phyloP scores from a whole-genome alignment of 768 basidiomycete genomes.

The Vishniacozyma victoriae region DNA sequence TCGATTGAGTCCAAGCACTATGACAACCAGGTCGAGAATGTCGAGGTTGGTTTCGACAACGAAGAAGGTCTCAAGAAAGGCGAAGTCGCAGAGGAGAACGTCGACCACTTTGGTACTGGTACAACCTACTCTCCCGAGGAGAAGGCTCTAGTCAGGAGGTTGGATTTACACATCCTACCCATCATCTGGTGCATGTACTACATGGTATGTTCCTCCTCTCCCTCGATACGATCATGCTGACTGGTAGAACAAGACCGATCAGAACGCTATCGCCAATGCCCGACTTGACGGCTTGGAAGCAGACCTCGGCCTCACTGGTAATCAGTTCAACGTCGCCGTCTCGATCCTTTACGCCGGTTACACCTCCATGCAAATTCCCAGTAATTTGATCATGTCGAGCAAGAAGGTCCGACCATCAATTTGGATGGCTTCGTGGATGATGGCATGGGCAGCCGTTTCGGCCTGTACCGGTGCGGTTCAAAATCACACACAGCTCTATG shows the following conservation, averaged over 20 bases:
- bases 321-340: constrained; percentile 13
- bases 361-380: constrained; percentile 12
- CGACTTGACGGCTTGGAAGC: constrained; percentile 24
- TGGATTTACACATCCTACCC: constrained; percentile 7
- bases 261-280: constrained; percentile 19
- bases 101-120: constrained; percentile 5
- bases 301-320: constrained; percentile 27
- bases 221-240: no score
- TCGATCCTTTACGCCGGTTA: constrained; percentile 29
- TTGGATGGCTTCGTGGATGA: constrained; percentile 8
- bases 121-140: constrained; percentile 3
- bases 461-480: constrained; percentile 50
- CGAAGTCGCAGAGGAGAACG: neutral
- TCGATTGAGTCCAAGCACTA: no score
- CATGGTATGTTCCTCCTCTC: no score
- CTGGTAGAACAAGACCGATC: constrained; percentile 1
- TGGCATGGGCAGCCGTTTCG: constrained; percentile 45
- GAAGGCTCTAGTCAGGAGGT: neutral
- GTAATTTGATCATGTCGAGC: constrained; percentile 28
- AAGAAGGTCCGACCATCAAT: constrained; percentile 25
- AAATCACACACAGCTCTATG: constrained; percentile 47
- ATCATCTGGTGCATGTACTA: constrained; percentile 11
- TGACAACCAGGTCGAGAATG: no score
- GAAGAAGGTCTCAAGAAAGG: no score
- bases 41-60: no score